phyloP scores from a whole-genome alignment of 495 filamentous ascomycete genomes.

The Penicillium herquei region DNA sequence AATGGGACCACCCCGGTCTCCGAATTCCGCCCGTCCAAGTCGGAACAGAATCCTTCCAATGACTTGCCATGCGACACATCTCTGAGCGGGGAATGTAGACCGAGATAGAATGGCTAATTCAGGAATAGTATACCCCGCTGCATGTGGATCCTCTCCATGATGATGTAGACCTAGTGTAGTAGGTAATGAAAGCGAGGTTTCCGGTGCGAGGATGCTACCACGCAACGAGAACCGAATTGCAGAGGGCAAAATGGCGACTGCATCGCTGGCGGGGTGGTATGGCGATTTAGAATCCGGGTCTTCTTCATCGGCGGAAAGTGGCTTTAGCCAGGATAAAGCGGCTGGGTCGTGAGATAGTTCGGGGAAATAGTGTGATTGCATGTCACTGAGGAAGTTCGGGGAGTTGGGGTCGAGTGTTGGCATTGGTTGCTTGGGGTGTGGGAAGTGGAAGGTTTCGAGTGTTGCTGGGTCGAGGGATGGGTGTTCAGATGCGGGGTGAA shows the following conservation, averaged over 20 bases:
- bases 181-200: slow-evolving; percentile 67
- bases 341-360: slow-evolving; percentile 78
- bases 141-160: slow-evolving; percentile 88
- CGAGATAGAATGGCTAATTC: slow-evolving; percentile 81
- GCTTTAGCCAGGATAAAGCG: slow-evolving; percentile 85
- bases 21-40: slow-evolving; percentile 77
- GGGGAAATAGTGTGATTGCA: slow-evolving; percentile 93
- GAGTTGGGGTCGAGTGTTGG: slow-evolving; percentile 80
- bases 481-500: slow-evolving; percentile 41
- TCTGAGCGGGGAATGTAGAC: slow-evolving; percentile 78
- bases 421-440: slow-evolving; percentile 33
- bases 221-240: slow-evolving; percentile 85
- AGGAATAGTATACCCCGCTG: slow-evolving; percentile 89
- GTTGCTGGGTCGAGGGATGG: slow-evolving; percentile 50
- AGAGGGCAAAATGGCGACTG: slow-evolving; percentile 65
- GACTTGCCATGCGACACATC: slow-evolving; percentile 89
- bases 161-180: slow-evolving; percentile 82
- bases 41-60: slow-evolving; percentile 82
- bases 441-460: slow-evolving; percentile 57
- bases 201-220: slow-evolving; percentile 73
- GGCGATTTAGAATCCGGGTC: slow-evolving; percentile 52
- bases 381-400: slow-evolving; percentile 74
- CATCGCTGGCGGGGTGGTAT: slow-evolving; percentile 72
- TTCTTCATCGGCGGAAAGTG: slow-evolving; percentile 58
- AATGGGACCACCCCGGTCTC: slow-evolving; percentile 54